Evolutionary conservation across 192 early-diverging fungal genomes (phyloP), one percentile per base, ranked within the genome.

Genomic region (Glomus cerebriforme): DNA sequence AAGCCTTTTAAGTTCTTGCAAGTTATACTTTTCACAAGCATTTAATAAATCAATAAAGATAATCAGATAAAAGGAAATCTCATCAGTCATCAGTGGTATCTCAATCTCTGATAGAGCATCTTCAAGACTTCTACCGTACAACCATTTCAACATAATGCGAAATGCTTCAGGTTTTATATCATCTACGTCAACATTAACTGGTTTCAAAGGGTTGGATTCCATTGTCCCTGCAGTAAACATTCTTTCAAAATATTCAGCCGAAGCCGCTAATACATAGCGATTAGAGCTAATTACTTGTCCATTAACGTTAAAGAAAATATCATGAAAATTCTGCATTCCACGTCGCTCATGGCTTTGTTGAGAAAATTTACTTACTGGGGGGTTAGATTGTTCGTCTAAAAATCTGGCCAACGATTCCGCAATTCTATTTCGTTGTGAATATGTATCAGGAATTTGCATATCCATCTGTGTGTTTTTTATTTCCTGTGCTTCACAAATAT

Each of bases 121-220:
- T 22, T 54, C 49, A 54, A 54, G 49, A 5, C 49, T 54, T 54
- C 49, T 54, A 22, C 63, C 63, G 19, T 32, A 65, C 17, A 65
- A 65, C 63, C 63, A 65, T 31, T 31, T 65, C 31, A 65, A 17
- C 17, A 65, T 31, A 19, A 65, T 13, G 4, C 63, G 27, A 9
- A 65, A 65, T 65, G 63, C 12, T 17, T 65, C 63, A 19, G 63
- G 63, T 32, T 31, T n/a, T 31, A 65, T 65, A 31, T 65, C 63
- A 32, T 65, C 31, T 24, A 54, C 22, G 19, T 54, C 22, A 17
- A 54, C 49, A 54, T 54, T 7, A 17, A 54, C 49, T 22, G 17
- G 17, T 54, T 54, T 22, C 19, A 0, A 22, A 3, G 49, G 49
- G 17, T 54, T 54, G 22, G 49, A 54, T 12, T 54, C 49, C 49